Conservation (phyloP, 2,329 filamentous ascomycete species). For the Myriosclerotinia curreyana region DNA sequence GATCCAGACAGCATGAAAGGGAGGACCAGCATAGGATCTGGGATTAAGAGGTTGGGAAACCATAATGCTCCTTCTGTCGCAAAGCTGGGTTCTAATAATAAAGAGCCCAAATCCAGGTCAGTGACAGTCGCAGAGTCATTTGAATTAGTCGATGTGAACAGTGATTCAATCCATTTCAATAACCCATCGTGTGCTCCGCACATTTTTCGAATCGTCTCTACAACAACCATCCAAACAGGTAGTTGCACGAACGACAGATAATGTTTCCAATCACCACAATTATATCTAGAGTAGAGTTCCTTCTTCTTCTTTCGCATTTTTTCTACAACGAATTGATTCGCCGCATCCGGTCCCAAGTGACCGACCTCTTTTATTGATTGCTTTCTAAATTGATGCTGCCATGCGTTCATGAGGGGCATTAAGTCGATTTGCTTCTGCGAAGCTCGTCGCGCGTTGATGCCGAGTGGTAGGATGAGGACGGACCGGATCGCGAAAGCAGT, state of each 20-base stretch:
- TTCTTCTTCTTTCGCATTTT: constrained; percentile 33
- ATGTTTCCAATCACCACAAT: constrained; percentile 39
- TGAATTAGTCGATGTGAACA: constrained; percentile 14
- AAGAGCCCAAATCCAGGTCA: constrained; percentile 1
- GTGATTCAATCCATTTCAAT: constrained; percentile 39
- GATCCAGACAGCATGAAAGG: constrained; percentile 48
- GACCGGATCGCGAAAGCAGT: constrained; percentile 51
- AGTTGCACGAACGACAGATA: constrained; percentile 42
- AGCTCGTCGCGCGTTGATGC: constrained; percentile 44
- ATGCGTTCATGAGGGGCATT: constrained; percentile 44
- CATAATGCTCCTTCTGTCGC: constrained; percentile 57
- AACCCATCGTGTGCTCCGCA: constrained; percentile 44
- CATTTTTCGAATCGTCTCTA: constrained; percentile 49
- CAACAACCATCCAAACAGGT: constrained; percentile 46
- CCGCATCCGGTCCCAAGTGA: constrained; percentile 30
- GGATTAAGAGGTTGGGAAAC: constrained; percentile 54
- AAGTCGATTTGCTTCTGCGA: constrained; percentile 44
- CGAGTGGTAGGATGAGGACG: constrained; percentile 47
- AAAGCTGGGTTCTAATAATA: constrained; percentile 40
- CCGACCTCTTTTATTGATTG: constrained; percentile 33
- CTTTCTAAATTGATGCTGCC: constrained; percentile 37
- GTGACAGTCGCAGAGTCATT: not conserved
- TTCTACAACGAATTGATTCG: constrained; percentile 26
- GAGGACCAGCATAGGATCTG: constrained; percentile 51
- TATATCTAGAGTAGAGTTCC: constrained; percentile 40